Evolutionary conservation across 1,139 yeast genomes (phyloP), one percentile per base, ranked within the genome.

Genomic region (Geotrichum cucujoidarum): DNA sequence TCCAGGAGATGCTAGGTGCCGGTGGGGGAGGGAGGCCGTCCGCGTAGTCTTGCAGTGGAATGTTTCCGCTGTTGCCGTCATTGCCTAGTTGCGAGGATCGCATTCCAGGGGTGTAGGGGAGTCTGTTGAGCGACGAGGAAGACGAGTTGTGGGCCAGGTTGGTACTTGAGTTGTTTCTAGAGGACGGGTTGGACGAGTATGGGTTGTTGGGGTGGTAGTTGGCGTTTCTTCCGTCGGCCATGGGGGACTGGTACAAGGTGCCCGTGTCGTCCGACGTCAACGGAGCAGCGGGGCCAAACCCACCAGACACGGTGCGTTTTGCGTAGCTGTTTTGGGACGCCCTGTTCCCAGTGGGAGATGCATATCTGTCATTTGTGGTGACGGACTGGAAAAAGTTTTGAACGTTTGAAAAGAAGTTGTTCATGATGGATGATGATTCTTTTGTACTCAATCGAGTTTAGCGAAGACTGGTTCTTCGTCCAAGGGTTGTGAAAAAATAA

Each of bases 1-100:
- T 78, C 95, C 94, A 85, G 51, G 88, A 74, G 14, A 83, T 76
- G 49, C 75, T 75, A 17, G 85, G 74, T 11, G 87, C 74, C 7
- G 94, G 92, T 47, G 85, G 76, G 5, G 89, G 86, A 17, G 88
- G 85, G 52, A 73, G 77, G 14, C 71, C 72, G 33, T 57, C 59
- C 36, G 68, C 65, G 54, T 73, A 75, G 53, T 77, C 78, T 56
- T 71, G 72, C 59, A 77, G 65, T 54, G 75, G 75, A 60, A 77
- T 69, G 62, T 41, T 60, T 55, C 58, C 66, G 58, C 55, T 71
- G 49, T 64, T 61, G 10, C 27, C 27, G n/a, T n/a, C n/a, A n/a
- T n/a, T n/a, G 7, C 65, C 64, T 20, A 60, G 48, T 55, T 65
- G 70, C 38, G 59, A 52, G 11, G 69, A 62, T 29, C 71, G 60